These are phyloP conservation scores for Hanseniaspora uvarum DNA, from an alignment of 1,139 yeast species.

Conservation along the genomic window DNA sequence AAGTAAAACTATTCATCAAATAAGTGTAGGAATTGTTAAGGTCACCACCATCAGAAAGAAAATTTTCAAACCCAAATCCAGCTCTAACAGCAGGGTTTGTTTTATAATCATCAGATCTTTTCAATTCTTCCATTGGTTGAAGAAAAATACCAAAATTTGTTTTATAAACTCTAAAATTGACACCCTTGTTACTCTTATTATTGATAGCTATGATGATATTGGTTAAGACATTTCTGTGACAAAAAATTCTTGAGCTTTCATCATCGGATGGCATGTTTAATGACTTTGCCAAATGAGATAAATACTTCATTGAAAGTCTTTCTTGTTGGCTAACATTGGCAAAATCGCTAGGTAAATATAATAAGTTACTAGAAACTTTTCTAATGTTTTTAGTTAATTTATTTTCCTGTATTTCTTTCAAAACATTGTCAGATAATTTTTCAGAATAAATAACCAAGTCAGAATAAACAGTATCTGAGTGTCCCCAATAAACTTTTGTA, in stretches of 20 bases:
- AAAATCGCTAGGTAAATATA: neutral
- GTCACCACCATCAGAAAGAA: neutral
- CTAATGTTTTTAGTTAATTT: neutral
- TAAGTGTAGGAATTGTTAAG: neutral
- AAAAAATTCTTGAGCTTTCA: neutral
- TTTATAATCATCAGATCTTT: neutral
- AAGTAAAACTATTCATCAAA: neutral
- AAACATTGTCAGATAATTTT: neutral
- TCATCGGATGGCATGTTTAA: neutral
- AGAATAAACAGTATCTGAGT: neutral
- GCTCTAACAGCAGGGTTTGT: neutral
- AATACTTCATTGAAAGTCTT: slow-evolving; percentile 9
- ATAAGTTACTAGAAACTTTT: neutral
- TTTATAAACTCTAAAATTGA: slow-evolving; percentile 3
- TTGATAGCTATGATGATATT: slow-evolving; percentile 2
- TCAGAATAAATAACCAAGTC: neutral
- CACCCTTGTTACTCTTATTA: neutral
- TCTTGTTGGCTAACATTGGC: slow-evolving; percentile 6
- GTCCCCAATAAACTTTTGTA: neutral
- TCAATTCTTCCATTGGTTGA: slow-evolving; percentile 8
- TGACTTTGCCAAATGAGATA: slow-evolving; percentile 2
- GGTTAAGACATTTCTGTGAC: slow-evolving; percentile 16
- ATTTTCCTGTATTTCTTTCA: neutral
- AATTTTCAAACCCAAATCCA: slow-evolving; percentile 12
- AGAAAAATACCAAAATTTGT: neutral